Base-by-base conservation (phyloP, 2,329 filamentous ascomycete species). In the Karstenula rhodostoma region DNA sequence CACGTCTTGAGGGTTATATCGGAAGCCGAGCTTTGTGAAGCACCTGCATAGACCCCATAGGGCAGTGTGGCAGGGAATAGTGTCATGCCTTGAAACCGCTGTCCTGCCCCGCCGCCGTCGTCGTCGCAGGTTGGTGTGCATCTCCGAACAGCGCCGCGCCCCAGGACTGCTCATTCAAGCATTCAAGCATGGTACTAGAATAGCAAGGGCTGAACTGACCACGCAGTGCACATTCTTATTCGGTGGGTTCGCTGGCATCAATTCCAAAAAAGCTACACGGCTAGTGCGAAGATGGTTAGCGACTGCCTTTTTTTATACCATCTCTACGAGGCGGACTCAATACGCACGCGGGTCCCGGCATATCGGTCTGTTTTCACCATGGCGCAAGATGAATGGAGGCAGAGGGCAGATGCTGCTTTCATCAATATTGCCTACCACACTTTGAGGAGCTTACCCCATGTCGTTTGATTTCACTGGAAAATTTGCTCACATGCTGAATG, bases 71-170 rank as follows among this genome's bases (percentile, higher is more conserved):
- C 27, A 32, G 23, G 15, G 4, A 25, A 54, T 23, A 3, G 19
- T 7, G 52, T n/a, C 51, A 17, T 29, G 42, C 29, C 52, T 40
- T 54, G 51, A 44, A 55, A 55, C 42, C 22, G 42, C 12, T 25
- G 40, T 40, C 17, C 37, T 40, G 37, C 17, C n/a, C 17, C 37
- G 37, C 17, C 37, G 37, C 37, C 37, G 37, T 19, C n/a, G 4
- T 19, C n/a, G 37, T 40, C 37, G 17, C 37, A 40, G 37, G 13
- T n/a, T 40, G 37, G 17, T 40, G 2, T n/a, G 37, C 37, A 40
- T n/a, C 2, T 19, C 37, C 37, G 37, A 35, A 25, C 29, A 50
- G 47, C 13, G 27, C 27, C 8, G 17, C 47, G 27, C 47, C 29
- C 47, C 47, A 35, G 22, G 5, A 29, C n/a, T 10, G 17, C 13